Percentiles rank a stretch among this genome's conserved stretches.
phyloP scores from a whole-genome alignment of 2,329 filamentous ascomycete species.

The Botrytis deweyae region DNA sequence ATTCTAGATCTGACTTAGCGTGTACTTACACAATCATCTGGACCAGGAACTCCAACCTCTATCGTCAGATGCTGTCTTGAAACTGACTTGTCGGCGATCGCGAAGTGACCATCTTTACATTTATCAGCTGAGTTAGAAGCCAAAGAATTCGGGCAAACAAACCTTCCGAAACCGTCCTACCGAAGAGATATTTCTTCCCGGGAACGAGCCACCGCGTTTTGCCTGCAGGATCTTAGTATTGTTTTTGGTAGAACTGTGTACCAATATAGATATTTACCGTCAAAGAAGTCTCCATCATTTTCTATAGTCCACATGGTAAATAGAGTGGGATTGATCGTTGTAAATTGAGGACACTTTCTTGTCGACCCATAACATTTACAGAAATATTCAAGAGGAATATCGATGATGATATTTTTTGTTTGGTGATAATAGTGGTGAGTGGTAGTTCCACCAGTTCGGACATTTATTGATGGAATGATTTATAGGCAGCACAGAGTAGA shows the following conservation, averaged over 20 bases:
- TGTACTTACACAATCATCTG: slow-evolving; percentile 63
- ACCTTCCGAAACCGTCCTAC: slow-evolving; percentile 70
- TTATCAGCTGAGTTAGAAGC: neutral
- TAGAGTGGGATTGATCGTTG: neutral
- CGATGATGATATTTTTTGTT: no score
- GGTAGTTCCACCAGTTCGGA: neutral
- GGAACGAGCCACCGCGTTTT: slow-evolving; percentile 82
- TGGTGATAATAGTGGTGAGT: neutral
- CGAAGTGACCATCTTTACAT: slow-evolving; percentile 59
- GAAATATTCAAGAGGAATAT: neutral
- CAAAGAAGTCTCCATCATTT: slow-evolving; percentile 9
- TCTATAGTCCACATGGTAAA: slow-evolving; percentile 10
- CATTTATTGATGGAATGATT: neutral
- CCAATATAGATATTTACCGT: neutral
- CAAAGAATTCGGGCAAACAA: neutral
- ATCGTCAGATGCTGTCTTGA: slow-evolving; percentile 87
- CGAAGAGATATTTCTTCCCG: slow-evolving; percentile 82
- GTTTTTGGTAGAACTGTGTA: neutral
- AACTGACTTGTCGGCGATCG: slow-evolving; percentile 76
- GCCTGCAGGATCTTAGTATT: slow-evolving; percentile 44
- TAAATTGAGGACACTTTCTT: neutral
- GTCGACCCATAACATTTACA: neutral
- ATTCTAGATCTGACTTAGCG: slow-evolving; percentile 15
- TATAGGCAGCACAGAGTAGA: neutral
- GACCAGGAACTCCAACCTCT: slow-evolving; percentile 62